These are phyloP conservation scores for Cyberlindnera xylosilytica DNA, from an alignment of 805 yeast species.

Conservation along the genomic window DNA sequence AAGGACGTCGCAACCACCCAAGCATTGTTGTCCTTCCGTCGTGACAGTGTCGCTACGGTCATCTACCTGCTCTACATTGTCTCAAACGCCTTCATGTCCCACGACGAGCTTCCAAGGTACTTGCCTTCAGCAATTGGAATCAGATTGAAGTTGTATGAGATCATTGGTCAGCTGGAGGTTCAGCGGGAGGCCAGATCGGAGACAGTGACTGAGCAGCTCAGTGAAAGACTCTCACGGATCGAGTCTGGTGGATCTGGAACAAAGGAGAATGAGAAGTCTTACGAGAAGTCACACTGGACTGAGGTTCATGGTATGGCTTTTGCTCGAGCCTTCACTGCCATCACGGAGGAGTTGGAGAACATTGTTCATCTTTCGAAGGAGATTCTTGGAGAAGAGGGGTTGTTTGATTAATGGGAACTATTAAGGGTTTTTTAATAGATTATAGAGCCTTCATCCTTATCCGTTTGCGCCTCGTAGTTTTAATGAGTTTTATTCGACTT, in stretches of 20 bases:
- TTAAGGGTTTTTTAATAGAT: too few species aligned
- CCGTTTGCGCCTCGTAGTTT: too few species aligned
- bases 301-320: conserved; percentile 49
- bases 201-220: conserved; percentile 11
- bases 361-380: conserved; percentile 36
- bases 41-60: conserved; percentile 47
- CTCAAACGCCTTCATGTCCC: conserved; percentile 39
- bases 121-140: conserved; percentile 43
- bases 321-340: conserved; percentile 44
- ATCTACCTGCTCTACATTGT: conserved; percentile 41
- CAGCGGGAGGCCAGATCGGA: conserved; percentile 4
- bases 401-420: conserved; percentile 6
- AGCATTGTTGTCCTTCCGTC: conserved; percentile 39
- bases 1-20: conserved; percentile 34
- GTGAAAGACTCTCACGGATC: conserved; percentile 12
- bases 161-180: conserved; percentile 32
- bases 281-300: conserved; percentile 38
- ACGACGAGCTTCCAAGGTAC: conserved; percentile 38
- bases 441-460: too few species aligned
- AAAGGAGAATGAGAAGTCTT: conserved; percentile 4
- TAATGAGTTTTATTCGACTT: too few species aligned
- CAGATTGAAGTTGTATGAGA: conserved; percentile 41
- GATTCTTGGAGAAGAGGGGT: conserved; percentile 41
- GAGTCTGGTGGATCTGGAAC: conserved; percentile 1
- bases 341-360: conserved; percentile 40